A percentile compares a stretch with the other conserved stretches of the same genome.
These are phyloP conservation scores for Sarocladium brachiariae DNA, from an alignment of 2,329 filamentous ascomycete genomes.

Conservation along the genomic window DNA sequence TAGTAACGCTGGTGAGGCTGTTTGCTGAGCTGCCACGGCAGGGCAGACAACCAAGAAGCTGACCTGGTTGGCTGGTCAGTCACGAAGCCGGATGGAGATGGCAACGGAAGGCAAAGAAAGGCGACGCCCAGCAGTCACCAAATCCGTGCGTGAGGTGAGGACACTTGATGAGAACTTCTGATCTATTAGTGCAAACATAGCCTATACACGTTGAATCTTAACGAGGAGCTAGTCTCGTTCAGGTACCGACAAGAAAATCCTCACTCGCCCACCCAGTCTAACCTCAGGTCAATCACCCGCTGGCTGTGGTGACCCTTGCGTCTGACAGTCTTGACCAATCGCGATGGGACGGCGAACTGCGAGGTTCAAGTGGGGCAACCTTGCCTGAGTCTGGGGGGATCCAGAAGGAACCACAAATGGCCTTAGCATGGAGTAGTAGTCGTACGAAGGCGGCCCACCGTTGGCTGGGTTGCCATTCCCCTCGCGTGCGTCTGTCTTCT, in stretches of 20 bases:
- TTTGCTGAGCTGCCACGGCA: no score
- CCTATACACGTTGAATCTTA: neutral
- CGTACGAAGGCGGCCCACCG: slow-evolving; percentile 5
- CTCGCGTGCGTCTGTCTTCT: no score
- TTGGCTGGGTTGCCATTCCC: slow-evolving; percentile 5
- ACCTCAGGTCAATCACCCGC: neutral
- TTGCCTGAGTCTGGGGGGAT: slow-evolving; percentile 1
- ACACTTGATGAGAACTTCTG: neutral
- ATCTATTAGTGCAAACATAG: neutral
- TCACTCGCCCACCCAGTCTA: neutral
- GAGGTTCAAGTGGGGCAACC: neutral
- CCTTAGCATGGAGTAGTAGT: no score
- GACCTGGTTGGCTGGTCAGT: no score
- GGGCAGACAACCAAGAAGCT: no score
- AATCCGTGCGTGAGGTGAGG: neutral
- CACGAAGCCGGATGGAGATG: neutral
- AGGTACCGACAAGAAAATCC: neutral
- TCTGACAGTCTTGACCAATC: neutral
- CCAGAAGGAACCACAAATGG: neutral
- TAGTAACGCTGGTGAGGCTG: neutral
- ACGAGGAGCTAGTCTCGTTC: neutral
- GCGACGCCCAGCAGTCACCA: neutral
- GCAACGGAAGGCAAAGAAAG: neutral
- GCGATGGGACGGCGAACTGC: neutral
- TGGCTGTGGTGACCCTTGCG: neutral